A percentile compares a stretch with the other conserved stretches of the same genome.
Evolutionary conservation across 164 flowering plant species (phyloP).

Genomic region (Cinnamomum micranthum): DNA sequence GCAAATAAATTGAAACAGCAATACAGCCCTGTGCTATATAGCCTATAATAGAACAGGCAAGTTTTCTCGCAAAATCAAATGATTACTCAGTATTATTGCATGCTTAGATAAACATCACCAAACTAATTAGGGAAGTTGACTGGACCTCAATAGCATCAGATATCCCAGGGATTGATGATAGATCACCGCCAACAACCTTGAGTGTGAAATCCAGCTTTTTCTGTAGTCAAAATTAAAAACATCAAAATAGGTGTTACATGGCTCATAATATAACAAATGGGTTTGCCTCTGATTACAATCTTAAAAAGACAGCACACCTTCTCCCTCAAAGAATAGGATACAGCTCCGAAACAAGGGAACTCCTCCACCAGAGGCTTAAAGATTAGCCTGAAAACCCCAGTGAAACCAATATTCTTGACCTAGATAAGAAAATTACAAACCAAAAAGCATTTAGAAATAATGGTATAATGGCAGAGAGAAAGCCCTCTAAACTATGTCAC

Average conservation of each 20-base stretch:
- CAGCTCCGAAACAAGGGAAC: constrained; percentile 97
- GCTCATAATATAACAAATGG: background rate
- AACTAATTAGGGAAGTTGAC: constrained; percentile 4
- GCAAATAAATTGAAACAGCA: background rate
- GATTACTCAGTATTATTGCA: background rate
- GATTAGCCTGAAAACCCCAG: constrained; percentile 94
- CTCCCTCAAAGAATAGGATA: constrained; percentile 73
- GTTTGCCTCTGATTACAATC: background rate
- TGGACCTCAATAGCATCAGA: constrained; percentile 84
- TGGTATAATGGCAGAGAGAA: background rate
- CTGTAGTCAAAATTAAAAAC: constrained; percentile 39
- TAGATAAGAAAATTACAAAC: constrained; percentile 18
- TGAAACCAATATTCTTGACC: constrained; percentile 93
- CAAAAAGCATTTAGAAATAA: background rate
- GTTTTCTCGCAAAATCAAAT: background rate
- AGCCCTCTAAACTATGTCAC: background rate
- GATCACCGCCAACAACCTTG: constrained; percentile 91
- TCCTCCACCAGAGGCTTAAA: constrained; percentile 89
- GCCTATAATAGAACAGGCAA: no score
- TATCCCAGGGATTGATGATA: constrained; percentile 85
- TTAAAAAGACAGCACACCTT: constrained; percentile 46
- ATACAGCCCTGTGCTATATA: background rate
- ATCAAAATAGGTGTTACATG: background rate
- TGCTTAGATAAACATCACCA: background rate
- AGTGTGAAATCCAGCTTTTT: constrained; percentile 90